Evolutionary conservation across 2,329 filamentous ascomycete species (phyloP), one percentile per base, ranked within the genome.

Genomic region (Colletotrichum zoysiae): DNA sequence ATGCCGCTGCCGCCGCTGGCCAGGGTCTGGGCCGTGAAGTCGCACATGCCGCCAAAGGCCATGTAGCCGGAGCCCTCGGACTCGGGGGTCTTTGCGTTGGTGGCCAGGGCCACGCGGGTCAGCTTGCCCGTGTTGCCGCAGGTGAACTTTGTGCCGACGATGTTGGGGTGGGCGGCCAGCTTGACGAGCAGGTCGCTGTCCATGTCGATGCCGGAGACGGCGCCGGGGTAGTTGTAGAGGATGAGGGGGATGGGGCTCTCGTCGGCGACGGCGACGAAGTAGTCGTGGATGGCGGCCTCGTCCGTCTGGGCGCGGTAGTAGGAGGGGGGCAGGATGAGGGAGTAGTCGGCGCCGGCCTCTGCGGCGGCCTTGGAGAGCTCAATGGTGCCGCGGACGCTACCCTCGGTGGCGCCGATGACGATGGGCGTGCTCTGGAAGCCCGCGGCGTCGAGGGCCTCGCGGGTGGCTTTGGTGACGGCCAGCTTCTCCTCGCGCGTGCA

Each of bases 111-210:
- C 5, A 97, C 93, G 42, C 94, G 91, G 16, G 94, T 95, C 75
- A 97, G 87, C 84, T 97, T 97, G 74, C 94, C 94, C 1, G 93
- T 96, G 85, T 94, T 96, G 75, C 93, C 94, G 80, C 94, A 97
- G 51, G 94, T 97, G 86, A 97, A 97, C 82, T 97, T 97, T 67
- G 93, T 95, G 74, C 94, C 94, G 74, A 95, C 85, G 78, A 97
- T 94, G 83, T 97, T 97, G 75, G 91, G 90, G 83, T 97, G 94
- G 79, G 90, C 84, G 56, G 92, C 92, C 48, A 97, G 89, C 79
- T 88, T 88, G 84, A 96, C 94, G 77, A 97, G 88, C 71, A 95
- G 87, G 80, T 97, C 94, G 70, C 92, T 95, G 86, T 96, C 93
- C 89, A 97, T 92, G 81, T 97, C 94, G 78, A 97, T 92, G 62